phyloP scores from a whole-genome alignment of 208 protist genomes.

The Phytomonas francai region DNA sequence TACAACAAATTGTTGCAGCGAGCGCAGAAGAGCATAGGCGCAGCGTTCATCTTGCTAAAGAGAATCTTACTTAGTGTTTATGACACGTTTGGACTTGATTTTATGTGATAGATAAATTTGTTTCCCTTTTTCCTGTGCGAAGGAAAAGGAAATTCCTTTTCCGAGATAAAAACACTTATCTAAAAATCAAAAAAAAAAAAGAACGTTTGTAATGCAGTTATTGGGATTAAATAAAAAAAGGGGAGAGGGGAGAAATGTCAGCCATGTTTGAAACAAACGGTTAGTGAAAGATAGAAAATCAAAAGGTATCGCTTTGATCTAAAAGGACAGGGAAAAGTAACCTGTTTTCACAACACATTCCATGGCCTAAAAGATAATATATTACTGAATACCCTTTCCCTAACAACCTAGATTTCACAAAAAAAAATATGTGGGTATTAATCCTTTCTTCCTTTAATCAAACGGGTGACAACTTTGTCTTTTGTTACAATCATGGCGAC shows the following conservation, averaged over 20 bases:
- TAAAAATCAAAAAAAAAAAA: background rate
- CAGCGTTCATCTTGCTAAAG: slow-evolving; percentile 39
- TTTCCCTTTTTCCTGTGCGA: background rate
- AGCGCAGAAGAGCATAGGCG: slow-evolving; percentile 85
- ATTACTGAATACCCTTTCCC: slow-evolving; percentile 1
- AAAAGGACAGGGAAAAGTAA: background rate
- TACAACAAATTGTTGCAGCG: slow-evolving; percentile 86
- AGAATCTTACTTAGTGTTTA: slow-evolving; percentile 9
- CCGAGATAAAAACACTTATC: slow-evolving; percentile 5
- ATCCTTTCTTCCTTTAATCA: slow-evolving; percentile 88
- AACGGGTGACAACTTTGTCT: slow-evolving; percentile 71
- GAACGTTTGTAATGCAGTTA: background rate
- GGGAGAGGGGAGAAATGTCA: slow-evolving; percentile 7
- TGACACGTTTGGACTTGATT: slow-evolving; percentile 13
- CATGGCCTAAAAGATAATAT: background rate
- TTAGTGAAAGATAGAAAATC: slow-evolving; percentile 1
- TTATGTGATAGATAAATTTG: background rate
- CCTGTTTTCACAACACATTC: background rate
- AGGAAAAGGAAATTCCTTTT: background rate
- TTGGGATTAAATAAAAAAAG: slow-evolving; percentile 8
- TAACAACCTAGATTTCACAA: slow-evolving; percentile 2
- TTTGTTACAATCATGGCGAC: slow-evolving; percentile 89
- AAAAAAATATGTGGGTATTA: slow-evolving; percentile 19
- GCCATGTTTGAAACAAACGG: background rate
- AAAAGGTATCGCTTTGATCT: background rate